phyloP scores from a whole-genome alignment of 805 yeast species.

The Yamadazyma takamatsuzukensis region DNA sequence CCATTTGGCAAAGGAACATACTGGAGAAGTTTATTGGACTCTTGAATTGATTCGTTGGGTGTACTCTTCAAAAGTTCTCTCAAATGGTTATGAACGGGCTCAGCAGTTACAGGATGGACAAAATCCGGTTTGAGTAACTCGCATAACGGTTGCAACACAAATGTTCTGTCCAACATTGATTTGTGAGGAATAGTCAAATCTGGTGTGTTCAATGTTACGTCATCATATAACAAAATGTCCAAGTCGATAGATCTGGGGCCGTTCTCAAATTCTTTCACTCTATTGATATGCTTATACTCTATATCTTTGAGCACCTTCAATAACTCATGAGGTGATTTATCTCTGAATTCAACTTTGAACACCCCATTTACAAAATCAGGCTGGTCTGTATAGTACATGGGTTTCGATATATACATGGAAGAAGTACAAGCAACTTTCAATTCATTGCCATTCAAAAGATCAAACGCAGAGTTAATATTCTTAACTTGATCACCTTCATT shows the following conservation, averaged over 20 bases:
- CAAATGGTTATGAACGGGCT: constrained; percentile 69
- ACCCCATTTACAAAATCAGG: constrained; percentile 83
- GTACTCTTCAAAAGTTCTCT: constrained; percentile 38
- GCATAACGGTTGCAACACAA: constrained; percentile 85
- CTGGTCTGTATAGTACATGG: constrained; percentile 87
- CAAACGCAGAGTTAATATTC: constrained; percentile 58
- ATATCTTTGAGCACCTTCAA: constrained; percentile 63
- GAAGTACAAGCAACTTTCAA: constrained; percentile 61
- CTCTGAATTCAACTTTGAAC: constrained; percentile 55
- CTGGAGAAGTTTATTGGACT: constrained; percentile 47
- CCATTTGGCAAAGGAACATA: constrained; percentile 41
- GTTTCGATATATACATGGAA: constrained; percentile 80
- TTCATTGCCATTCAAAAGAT: constrained; percentile 34
- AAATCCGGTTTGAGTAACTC: constrained; percentile 68
- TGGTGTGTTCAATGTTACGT: constrained; percentile 49
- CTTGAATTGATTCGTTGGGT: constrained; percentile 44
- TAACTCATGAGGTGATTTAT: constrained; percentile 59
- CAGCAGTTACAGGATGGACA: constrained; percentile 83
- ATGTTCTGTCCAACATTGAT: constrained; percentile 82
- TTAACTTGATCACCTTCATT: constrained; percentile 70
- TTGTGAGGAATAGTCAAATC: constrained; percentile 80
- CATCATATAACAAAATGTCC: constrained; percentile 77
- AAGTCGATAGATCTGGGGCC: constrained; percentile 92
- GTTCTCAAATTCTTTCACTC: constrained; percentile 79
- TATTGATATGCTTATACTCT: constrained; percentile 65